A percentile compares a stretch with the other conserved stretches of the same genome.
Evolutionary conservation across 108 stramenopile species (phyloP).

Genomic region (Cyclotella kingstonii): DNA sequence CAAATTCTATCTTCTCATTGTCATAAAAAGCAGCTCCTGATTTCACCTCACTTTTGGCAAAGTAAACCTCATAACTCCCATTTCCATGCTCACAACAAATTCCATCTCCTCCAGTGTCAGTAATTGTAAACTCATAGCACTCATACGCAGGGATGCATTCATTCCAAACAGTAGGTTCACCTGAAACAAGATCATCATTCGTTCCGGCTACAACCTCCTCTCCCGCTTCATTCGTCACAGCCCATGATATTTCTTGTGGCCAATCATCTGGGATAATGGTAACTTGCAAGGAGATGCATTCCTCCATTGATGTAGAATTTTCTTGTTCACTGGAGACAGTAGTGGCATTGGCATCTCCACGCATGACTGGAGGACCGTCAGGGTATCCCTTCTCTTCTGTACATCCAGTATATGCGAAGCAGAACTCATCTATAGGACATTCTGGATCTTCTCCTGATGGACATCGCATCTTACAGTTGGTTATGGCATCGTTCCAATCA

Average conservation of each 20-base stretch:
- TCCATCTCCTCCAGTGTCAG: constrained; percentile 43
- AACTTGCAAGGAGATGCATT: constrained; percentile 12
- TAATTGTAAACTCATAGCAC: constrained; percentile 35
- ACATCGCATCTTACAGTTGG: constrained; percentile 27
- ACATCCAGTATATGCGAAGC: constrained; percentile 39
- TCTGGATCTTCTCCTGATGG: constrained; percentile 22
- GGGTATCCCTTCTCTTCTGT: constrained; percentile 32
- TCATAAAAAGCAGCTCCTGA: constrained; percentile 37
- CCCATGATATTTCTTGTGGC: constrained; percentile 24
- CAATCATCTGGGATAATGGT: constrained; percentile 32
- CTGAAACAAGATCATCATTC: constrained; percentile 5
- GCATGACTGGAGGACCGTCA: constrained; percentile 7
- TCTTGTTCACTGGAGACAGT: background rate
- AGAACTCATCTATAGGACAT: constrained; percentile 15
- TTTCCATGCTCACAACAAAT: constrained; percentile 43
- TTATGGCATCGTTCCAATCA: constrained; percentile 30
- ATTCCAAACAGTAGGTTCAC: background rate
- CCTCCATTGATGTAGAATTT: background rate
- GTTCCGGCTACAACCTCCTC: background rate
- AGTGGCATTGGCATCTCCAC: background rate
- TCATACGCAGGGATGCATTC: background rate
- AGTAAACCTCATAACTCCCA: constrained; percentile 28
- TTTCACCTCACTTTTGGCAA: constrained; percentile 17
- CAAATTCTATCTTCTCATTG: constrained; percentile 20
- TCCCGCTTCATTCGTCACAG: background rate